Conservation (phyloP, 495 filamentous ascomycete genomes). For the Aspergillus ostianus region DNA sequence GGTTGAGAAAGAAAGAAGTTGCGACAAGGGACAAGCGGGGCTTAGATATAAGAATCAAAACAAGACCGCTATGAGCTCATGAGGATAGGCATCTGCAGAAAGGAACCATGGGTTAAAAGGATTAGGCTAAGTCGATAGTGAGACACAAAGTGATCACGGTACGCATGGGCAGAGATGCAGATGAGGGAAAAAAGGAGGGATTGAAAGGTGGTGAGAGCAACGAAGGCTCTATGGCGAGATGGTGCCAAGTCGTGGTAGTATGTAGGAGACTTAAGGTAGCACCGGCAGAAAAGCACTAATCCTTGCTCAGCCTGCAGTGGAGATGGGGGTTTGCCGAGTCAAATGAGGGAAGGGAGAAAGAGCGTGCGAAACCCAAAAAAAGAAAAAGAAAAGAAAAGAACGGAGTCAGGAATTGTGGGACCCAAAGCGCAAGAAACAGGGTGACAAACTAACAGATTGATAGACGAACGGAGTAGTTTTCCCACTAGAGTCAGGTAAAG, state of each 20-base stretch:
- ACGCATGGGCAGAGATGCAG: neutral
- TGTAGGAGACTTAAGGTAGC: conserved; percentile 21
- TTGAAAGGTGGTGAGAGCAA: neutral
- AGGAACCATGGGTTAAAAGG: conserved; percentile 9
- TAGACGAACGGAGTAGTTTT: neutral
- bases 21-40: conserved; percentile 1
- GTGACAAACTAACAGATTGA: neutral
- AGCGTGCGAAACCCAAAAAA: neutral
- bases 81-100: conserved; percentile 8
- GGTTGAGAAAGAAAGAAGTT: neutral
- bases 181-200: neutral
- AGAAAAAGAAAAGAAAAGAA: neutral
- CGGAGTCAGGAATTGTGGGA: neutral
- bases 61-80: conserved; percentile 20
- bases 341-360: conserved; percentile 4
- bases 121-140: conserved; percentile 10
- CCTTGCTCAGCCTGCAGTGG: conserved; percentile 14
- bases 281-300: conserved; percentile 14
- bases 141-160: neutral
- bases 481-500: conserved; percentile 1
- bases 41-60: conserved; percentile 5
- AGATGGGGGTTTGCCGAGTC: conserved; percentile 6
- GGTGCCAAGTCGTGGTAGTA: conserved; percentile 9
- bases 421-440: neutral
- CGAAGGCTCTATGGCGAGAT: neutral